Base-by-base conservation (phyloP, 345 rosid species). In the Brassica rapa region DNA sequence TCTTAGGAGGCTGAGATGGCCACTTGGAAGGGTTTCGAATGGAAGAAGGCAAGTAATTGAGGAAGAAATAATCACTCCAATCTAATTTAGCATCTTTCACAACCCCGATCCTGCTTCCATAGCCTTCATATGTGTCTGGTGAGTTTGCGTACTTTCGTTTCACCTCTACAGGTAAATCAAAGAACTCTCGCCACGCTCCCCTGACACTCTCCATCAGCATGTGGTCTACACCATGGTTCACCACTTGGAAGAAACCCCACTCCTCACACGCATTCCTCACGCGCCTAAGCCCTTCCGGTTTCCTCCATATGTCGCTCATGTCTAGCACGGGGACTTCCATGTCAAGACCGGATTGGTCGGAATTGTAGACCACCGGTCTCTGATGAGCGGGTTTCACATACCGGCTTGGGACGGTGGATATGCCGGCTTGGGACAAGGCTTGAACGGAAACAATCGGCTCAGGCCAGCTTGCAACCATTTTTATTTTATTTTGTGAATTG, bases 231-330 rank as follows among this genome's bases (percentile, higher is more conserved):
- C 98, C 99, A 11, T 95, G 99, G 88, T 93, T 93, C 77, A 91
- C 92, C 64, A 90, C 88, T 76, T 93, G 97, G 81, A 95, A 89
- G 77, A 94, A 94, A 7, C 97, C 98, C 97, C 98, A 94, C 33
- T 90, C 88, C 2, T 87, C 76, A 71, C 96, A 94, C 15, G 96
- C 93, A 53, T 60, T 65, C 5, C 85, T 82, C 15, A 90, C 75
- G 69, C 35, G 72, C 46, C 49, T 51, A 53, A 89, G 53, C 24
- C 79, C 82, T 23, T 76, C 65, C 1, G 61, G 70, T 2, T 82
- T 82, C 19, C 7, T 72, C 55, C 70, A 72, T 6, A 79, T 70
- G 68, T 80, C 77, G 0, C 32, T 66, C 25, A 91, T 90, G 75
- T 91, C 97, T 35, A 89, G 76, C 6, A 90, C 74, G 0, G 97